Percentiles rank a stretch among this genome's conserved stretches.
Evolutionary conservation across 106 monocot species (phyloP).

Genomic region (Dendrobium chrysotoxum): DNA sequence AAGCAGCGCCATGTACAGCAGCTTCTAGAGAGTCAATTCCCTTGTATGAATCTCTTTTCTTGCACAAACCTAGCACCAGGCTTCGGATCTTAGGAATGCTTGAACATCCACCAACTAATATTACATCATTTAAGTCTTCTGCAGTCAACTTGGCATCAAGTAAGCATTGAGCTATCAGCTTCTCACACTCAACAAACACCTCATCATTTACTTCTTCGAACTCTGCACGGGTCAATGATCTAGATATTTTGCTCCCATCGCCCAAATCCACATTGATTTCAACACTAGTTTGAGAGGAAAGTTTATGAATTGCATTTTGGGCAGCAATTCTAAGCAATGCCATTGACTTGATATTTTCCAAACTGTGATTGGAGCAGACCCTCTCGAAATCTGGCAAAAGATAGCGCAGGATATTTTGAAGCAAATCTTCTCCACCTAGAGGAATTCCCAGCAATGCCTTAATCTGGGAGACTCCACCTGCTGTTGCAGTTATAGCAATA

Average conservation of each 20-base stretch:
- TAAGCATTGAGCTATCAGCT: constrained; percentile 43
- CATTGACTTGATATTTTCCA: constrained; percentile 34
- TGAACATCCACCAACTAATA: constrained; percentile 74
- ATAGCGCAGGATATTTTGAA: constrained; percentile 43
- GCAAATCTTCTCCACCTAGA: constrained; percentile 72
- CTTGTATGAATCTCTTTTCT: constrained; percentile 28
- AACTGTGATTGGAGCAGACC: constrained; percentile 20
- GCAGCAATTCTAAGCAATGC: constrained; percentile 31
- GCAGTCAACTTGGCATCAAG: constrained; percentile 48
- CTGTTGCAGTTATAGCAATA: constrained; percentile 62
- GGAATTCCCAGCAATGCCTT: constrained; percentile 44
- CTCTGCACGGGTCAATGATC: constrained; percentile 27
- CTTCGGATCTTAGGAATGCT: constrained; percentile 48
- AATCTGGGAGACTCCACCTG: constrained; percentile 77
- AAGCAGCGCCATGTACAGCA: constrained; percentile 63
- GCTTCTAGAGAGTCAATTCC: constrained; percentile 51
- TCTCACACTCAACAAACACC: constrained; percentile 52
- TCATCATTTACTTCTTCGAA: constrained; percentile 38
- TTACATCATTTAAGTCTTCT: constrained; percentile 57
- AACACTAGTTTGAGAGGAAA: constrained; percentile 36
- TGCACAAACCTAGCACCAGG: constrained; percentile 38
- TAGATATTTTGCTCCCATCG: constrained; percentile 22
- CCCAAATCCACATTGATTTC: constrained; percentile 43
- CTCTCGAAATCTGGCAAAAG: constrained; percentile 47
- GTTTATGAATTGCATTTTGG: constrained; percentile 56